Conservation (phyloP, 768 basidiomycete species). For the Calocybe indica region DNA sequence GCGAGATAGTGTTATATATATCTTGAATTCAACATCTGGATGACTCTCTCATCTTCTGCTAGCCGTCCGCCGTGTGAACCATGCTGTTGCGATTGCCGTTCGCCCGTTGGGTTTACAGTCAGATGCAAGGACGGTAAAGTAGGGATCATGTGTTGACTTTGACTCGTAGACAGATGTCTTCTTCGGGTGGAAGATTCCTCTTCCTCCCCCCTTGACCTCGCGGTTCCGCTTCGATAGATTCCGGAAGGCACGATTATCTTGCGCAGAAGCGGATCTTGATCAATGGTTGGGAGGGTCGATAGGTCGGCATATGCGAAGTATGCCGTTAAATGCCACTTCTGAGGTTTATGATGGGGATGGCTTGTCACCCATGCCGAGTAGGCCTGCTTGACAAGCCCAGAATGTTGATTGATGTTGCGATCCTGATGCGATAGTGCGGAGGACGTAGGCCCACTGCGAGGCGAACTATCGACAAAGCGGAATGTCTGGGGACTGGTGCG, state of each 20-base stretch:
- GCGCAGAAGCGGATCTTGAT: slow-evolving; percentile 35
- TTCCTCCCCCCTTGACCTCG: slow-evolving; percentile 31
- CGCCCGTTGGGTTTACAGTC: background rate
- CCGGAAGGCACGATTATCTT: slow-evolving; percentile 40
- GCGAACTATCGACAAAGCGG: slow-evolving; percentile 54
- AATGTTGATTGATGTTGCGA: slow-evolving; percentile 44
- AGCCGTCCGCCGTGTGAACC: slow-evolving; percentile 18
- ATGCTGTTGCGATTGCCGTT: slow-evolving; percentile 1
- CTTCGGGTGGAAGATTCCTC: slow-evolving; percentile 14
- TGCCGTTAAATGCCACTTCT: slow-evolving; percentile 65
- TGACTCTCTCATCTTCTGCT: slow-evolving; percentile 56
- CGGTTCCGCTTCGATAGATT: slow-evolving; percentile 41
- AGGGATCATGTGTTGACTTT: slow-evolving; percentile 5
- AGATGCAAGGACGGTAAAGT: slow-evolving; percentile 7
- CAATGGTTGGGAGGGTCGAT: slow-evolving; percentile 39
- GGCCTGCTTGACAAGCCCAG: slow-evolving; percentile 64
- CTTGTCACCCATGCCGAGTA: slow-evolving; percentile 59
- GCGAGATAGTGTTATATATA: slow-evolving; percentile 12
- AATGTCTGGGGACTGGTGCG: slow-evolving; percentile 31
- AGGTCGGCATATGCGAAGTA: slow-evolving; percentile 48
- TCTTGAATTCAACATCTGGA: slow-evolving; percentile 49
- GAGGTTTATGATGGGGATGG: slow-evolving; percentile 36
- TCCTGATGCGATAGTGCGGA: slow-evolving; percentile 55
- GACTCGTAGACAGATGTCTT: slow-evolving; percentile 1
- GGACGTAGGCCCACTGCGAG: slow-evolving; percentile 41